phyloP scores from a whole-genome alignment of 768 basidiomycete genomes.

The Lepiota subincarnata region DNA sequence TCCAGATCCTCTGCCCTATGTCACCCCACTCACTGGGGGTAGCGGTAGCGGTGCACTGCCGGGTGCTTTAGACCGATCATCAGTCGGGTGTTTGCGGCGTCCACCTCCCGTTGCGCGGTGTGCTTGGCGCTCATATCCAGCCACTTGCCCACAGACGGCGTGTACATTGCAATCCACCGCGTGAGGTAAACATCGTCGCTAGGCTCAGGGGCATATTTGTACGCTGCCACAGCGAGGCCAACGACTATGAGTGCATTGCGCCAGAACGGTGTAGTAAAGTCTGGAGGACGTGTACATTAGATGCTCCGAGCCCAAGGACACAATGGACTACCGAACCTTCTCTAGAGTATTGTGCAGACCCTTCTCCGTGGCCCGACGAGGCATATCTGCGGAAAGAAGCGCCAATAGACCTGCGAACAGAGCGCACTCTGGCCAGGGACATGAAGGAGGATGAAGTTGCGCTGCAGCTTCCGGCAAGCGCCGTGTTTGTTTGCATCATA shows the following conservation, averaged over 20 bases:
- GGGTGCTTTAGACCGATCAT: conserved; percentile 41
- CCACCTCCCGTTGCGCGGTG: conserved; percentile 39
- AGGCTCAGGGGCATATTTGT: conserved; percentile 66
- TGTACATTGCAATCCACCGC: conserved; percentile 59
- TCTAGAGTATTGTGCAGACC: conserved; percentile 1
- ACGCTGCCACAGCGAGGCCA: conserved; percentile 46
- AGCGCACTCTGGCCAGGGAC: conserved; percentile 3
- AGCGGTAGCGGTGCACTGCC: conserved; percentile 59
- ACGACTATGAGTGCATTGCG: conserved; percentile 49
- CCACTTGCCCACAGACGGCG: conserved; percentile 52
- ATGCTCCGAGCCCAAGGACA: background rate
- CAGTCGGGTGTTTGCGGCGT: conserved; percentile 38
- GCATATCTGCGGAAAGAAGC: background rate
- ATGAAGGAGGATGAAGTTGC: background rate
- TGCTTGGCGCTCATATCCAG: conserved; percentile 53
- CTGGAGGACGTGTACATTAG: conserved; percentile 28
- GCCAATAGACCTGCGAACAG: background rate
- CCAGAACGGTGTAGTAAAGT: conserved; percentile 67
- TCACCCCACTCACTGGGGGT: conserved; percentile 64
- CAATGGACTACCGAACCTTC: conserved; percentile 46
- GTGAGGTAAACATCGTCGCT: conserved; percentile 61
- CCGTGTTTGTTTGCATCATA: background rate
- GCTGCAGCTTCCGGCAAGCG: conserved; percentile 2
- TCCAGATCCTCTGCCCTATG: background rate
- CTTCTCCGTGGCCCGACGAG: conserved; percentile 5